These are phyloP conservation scores for Furcasterigmium sp. DNA, from an alignment of 2,329 filamentous ascomycete species.

Conservation along the genomic window DNA sequence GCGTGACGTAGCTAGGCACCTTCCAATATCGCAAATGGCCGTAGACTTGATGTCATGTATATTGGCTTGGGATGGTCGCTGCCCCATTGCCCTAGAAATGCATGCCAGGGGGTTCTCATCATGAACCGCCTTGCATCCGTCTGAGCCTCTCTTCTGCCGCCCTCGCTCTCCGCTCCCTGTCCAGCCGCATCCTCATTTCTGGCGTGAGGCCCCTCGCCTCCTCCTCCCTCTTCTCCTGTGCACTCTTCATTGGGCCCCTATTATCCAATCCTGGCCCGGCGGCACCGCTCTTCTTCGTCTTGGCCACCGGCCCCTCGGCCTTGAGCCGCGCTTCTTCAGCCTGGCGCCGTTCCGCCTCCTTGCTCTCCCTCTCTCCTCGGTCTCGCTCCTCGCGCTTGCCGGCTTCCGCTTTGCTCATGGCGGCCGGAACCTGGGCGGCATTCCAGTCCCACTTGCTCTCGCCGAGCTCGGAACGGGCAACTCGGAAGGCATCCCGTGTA, in stretches of 20 bases:
- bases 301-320: slow-evolving; percentile 57
- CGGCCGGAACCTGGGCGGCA: slow-evolving; percentile 62
- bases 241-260: slow-evolving; percentile 63
- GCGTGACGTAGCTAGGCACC: too few relatives aligned
- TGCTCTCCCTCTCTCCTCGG: slow-evolving; percentile 60
- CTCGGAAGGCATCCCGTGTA: slow-evolving; percentile 86
- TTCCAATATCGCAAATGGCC: too few relatives aligned
- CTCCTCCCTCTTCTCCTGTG: slow-evolving; percentile 76
- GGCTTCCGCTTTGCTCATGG: slow-evolving; percentile 66
- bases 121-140: slow-evolving; percentile 44
- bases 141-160: slow-evolving; percentile 86
- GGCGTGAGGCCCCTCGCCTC: slow-evolving; percentile 80
- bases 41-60: too few relatives aligned
- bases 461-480: slow-evolving; percentile 77
- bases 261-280: slow-evolving; percentile 44
- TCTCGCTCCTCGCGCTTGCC: slow-evolving; percentile 67
- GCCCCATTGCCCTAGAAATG: too few relatives aligned
- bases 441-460: slow-evolving; percentile 77
- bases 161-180: slow-evolving; percentile 82
- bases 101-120: too few relatives aligned
- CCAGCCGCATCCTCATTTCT: slow-evolving; percentile 78
- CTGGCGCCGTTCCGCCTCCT: slow-evolving; percentile 65
- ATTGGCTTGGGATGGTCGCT: too few relatives aligned
- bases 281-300: slow-evolving; percentile 36
- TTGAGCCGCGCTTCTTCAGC: slow-evolving; percentile 70